A percentile compares a stretch with the other conserved stretches of the same genome.
Conservation (phyloP, 352 stramenopile genomes). For the Phytopythium kandeliae region DNA sequence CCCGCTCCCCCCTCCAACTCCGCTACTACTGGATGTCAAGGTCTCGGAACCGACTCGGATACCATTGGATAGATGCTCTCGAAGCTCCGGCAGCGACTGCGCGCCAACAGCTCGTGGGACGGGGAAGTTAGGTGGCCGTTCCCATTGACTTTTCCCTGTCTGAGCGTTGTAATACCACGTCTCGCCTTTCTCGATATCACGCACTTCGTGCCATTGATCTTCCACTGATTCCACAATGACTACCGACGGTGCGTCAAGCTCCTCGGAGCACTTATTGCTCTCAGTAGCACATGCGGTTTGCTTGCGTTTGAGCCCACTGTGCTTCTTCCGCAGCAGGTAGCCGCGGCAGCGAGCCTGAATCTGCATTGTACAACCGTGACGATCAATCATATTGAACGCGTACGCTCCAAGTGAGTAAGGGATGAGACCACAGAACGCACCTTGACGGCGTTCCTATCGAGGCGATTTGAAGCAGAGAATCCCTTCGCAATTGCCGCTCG, state of each 20-base stretch:
- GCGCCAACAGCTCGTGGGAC: not conserved
- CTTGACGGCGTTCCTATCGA: constrained; percentile 45
- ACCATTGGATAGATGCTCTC: not conserved
- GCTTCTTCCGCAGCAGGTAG: constrained; percentile 30
- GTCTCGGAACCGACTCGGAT: not conserved
- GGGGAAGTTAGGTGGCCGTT: constrained; percentile 28
- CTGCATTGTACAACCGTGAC: constrained; percentile 10
- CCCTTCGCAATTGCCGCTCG: constrained; percentile 14
- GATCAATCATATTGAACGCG: not conserved
- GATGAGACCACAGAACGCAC: constrained; percentile 5
- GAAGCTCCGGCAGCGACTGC: constrained; percentile 20
- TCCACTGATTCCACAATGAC: not conserved
- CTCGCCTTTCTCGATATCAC: constrained; percentile 57
- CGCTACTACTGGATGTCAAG: not conserved
- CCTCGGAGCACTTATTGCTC: not conserved
- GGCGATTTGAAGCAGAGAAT: constrained; percentile 24
- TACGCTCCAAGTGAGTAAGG: not conserved
- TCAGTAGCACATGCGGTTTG: not conserved
- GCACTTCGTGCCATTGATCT: constrained; percentile 64
- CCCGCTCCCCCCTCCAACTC: not conserved
- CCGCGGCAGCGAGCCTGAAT: constrained; percentile 65
- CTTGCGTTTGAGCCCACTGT: not conserved
- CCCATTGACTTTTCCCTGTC: constrained; percentile 75
- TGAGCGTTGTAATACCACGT: constrained; percentile 80
- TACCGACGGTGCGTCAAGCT: not conserved